Percentiles rank a stretch among this genome's conserved stretches.
These are phyloP conservation scores for Pseudoturritis turrita DNA, from an alignment of 345 rosid genomes.

Conservation along the genomic window DNA sequence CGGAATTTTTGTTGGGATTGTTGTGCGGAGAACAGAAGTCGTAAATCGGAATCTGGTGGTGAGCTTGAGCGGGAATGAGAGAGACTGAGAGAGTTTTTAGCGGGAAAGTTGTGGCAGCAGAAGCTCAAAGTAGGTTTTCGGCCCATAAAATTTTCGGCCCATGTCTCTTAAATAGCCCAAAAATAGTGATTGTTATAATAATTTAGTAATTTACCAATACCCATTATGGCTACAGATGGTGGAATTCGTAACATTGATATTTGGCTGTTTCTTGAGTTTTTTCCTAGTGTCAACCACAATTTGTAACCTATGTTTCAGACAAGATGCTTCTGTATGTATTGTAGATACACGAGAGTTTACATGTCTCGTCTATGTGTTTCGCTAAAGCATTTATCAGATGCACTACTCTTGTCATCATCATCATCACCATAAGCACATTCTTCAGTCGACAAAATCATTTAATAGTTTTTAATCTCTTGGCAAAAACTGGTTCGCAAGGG, in stretches of 20 bases:
- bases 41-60: slow-evolving; percentile 8
- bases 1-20: neutral
- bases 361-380: neutral
- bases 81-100: neutral
- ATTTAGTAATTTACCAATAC: too few species aligned
- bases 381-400: neutral
- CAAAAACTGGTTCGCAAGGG: slow-evolving; percentile 6
- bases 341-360: neutral
- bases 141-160: slow-evolving; percentile 13
- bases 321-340: neutral
- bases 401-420: too few species aligned
- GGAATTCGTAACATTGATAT: neutral
- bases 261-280: too few species aligned
- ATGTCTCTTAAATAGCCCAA: neutral
- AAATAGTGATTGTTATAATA: neutral
- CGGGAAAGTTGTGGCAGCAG: slow-evolving; percentile 20
- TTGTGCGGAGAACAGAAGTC: neutral
- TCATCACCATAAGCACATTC: slow-evolving; percentile 1
- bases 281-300: neutral
- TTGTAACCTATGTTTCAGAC: neutral
- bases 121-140: neutral
- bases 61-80: slow-evolving; percentile 21
- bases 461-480: slow-evolving; percentile 15
- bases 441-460: slow-evolving; percentile 24
- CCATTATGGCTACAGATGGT: neutral